Conservation (phyloP, 805 yeast genomes). For the Metschnikowia anglica region DNA sequence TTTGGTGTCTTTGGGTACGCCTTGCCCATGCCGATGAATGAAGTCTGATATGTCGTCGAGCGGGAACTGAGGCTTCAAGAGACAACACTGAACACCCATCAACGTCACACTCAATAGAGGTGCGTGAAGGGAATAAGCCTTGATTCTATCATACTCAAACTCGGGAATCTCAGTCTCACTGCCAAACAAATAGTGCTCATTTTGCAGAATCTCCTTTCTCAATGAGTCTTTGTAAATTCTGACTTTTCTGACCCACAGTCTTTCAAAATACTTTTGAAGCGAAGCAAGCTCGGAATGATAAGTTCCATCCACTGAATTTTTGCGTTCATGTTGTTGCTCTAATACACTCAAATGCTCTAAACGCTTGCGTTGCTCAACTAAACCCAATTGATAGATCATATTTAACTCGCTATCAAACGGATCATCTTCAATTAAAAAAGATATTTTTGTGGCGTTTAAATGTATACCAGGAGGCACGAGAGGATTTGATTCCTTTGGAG, state of each 20-base stretch:
- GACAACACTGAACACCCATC: constrained; percentile 26
- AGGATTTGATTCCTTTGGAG: constrained; percentile 33
- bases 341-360: constrained; percentile 30
- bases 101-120: constrained; percentile 36
- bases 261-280: constrained; percentile 13
- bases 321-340: constrained; percentile 6
- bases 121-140: constrained; percentile 33
- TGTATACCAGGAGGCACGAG: constrained; percentile 30
- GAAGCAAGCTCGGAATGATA: constrained; percentile 6
- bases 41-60: constrained; percentile 52
- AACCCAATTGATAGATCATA: constrained; percentile 44
- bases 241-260: constrained; percentile 66
- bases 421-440: constrained; percentile 44
- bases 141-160: constrained; percentile 26
- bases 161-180: constrained; percentile 25
- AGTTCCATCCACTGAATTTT: background rate
- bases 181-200: constrained; percentile 36
- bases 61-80: constrained; percentile 31
- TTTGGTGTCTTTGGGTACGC: constrained; percentile 67
- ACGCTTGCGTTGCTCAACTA: constrained; percentile 40
- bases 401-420: constrained; percentile 42
- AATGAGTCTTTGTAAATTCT: constrained; percentile 38
- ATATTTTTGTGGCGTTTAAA: constrained; percentile 27
- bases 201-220: constrained; percentile 11
- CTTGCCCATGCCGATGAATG: constrained; percentile 73